Conservation (phyloP, 2,329 filamentous ascomycete genomes). For the Pestalotiopsis sp. region DNA sequence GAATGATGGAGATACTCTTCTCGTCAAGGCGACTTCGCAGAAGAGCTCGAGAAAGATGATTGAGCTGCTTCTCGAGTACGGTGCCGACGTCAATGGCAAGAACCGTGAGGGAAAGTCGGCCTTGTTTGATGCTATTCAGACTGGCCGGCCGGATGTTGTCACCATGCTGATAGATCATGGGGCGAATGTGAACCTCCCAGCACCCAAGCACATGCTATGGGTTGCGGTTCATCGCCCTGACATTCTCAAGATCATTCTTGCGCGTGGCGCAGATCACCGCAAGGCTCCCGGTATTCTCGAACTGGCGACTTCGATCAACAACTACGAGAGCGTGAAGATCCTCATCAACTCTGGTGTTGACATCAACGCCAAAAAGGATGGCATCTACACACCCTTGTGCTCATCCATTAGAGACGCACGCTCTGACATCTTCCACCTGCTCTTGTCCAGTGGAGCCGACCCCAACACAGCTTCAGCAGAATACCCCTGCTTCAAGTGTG, state of each 20-base stretch:
- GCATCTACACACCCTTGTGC: conserved; percentile 69
- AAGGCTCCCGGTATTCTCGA: conserved; percentile 68
- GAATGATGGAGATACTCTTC: conserved; percentile 60
- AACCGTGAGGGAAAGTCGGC: conserved; percentile 65
- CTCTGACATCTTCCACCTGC: conserved; percentile 61
- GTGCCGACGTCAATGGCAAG: conserved; percentile 61
- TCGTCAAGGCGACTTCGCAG: conserved; percentile 64
- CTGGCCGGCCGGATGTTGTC: conserved; percentile 60
- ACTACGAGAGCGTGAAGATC: conserved; percentile 61
- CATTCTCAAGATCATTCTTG: conserved; percentile 61
- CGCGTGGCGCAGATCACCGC: conserved; percentile 60
- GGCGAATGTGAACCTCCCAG: conserved; percentile 70
- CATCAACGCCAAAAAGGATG: conserved; percentile 65
- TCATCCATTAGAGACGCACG: conserved; percentile 70
- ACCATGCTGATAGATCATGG: conserved; percentile 56
- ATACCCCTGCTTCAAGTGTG: conserved; percentile 69
- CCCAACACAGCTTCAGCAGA: conserved; percentile 66
- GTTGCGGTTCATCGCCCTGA: conserved; percentile 61
- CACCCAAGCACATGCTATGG: conserved; percentile 72
- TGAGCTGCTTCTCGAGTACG: conserved; percentile 63
- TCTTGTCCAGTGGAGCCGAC: conserved; percentile 60
- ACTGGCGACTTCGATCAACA: conserved; percentile 65
- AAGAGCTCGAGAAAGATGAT: conserved; percentile 57
- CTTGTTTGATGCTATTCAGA: conserved; percentile 64
- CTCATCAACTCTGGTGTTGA: conserved; percentile 63